Percentiles rank a stretch among this genome's conserved stretches.
phyloP scores from a whole-genome alignment of 768 basidiomycete genomes.

The Lentinula sp. region DNA sequence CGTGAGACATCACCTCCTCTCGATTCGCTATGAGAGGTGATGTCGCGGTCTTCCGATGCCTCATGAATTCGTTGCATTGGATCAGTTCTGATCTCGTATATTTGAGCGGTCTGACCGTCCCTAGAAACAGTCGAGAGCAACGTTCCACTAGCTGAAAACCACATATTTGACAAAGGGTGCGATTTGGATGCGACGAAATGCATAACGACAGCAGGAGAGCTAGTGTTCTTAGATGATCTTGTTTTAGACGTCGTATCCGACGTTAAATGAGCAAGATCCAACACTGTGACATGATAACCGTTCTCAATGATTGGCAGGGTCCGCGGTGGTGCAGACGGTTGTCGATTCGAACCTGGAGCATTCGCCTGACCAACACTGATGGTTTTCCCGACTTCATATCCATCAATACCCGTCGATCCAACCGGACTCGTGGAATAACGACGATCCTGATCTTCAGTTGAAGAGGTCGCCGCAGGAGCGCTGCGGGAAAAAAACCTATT shows the following conservation, averaged over 20 bases:
- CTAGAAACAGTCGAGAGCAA: slow-evolving; percentile 41
- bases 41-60: not conserved
- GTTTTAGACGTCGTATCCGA: not conserved
- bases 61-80: slow-evolving; percentile 6
- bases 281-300: slow-evolving; percentile 46
- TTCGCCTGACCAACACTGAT: not conserved
- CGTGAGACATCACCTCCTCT: not conserved
- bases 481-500: slow-evolving; percentile 55
- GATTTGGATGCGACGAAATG: slow-evolving; percentile 45
- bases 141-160: slow-evolving; percentile 51
- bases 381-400: slow-evolving; percentile 9
- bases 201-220: slow-evolving; percentile 26
- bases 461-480: slow-evolving; percentile 41
- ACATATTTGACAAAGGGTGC: slow-evolving; percentile 38
- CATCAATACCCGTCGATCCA: not conserved
- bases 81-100: slow-evolving; percentile 35
- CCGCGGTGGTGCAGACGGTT: slow-evolving; percentile 13
- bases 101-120: slow-evolving; percentile 49
- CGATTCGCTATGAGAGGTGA: not conserved
- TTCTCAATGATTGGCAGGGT: slow-evolving; percentile 17
- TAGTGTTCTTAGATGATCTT: not conserved
- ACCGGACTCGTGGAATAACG: not conserved
- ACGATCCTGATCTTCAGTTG: slow-evolving; percentile 14
- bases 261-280: slow-evolving; percentile 39
- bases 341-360: not conserved